phyloP scores from a whole-genome alignment of 352 stramenopile genomes.

The Saprolegnia diclina region DNA sequence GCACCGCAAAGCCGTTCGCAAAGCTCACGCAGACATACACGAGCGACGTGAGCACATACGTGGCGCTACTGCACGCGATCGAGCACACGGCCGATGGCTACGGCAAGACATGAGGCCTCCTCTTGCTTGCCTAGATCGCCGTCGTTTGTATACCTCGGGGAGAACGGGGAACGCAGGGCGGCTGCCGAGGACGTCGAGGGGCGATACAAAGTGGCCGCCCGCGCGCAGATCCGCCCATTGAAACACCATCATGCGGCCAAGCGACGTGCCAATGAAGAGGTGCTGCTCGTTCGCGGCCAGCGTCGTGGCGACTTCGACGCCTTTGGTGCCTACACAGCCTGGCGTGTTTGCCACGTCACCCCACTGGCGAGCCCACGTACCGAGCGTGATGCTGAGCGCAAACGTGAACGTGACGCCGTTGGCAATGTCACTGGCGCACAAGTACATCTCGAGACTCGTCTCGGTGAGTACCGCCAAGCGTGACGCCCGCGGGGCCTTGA shows the following conservation, averaged over 20 bases:
- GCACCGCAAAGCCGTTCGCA: background rate
- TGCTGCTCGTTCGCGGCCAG: conserved; percentile 23
- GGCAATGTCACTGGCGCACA: background rate
- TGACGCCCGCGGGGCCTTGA: background rate
- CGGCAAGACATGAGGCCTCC: background rate
- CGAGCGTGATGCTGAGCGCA: conserved; percentile 13
- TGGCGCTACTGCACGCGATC: background rate
- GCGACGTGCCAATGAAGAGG: conserved; percentile 23
- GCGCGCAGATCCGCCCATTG: conserved; percentile 13
- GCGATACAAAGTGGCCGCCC: conserved; percentile 9
- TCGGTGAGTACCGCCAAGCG: conserved; percentile 16
- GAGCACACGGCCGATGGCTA: background rate
- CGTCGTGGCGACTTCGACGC: background rate
- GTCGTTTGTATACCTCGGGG: background rate
- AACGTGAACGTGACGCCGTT: conserved; percentile 1
- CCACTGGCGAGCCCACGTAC: background rate
- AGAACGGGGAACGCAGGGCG: background rate
- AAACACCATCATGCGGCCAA: conserved; percentile 19
- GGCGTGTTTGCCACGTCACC: background rate
- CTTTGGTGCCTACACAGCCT: conserved; percentile 20
- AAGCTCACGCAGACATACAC: conserved; percentile 4
- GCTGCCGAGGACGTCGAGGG: conserved; percentile 1
- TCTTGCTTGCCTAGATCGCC: background rate
- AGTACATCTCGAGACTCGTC: conserved; percentile 24
- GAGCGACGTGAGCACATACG: conserved; percentile 7